phyloP scores from a whole-genome alignment of 2,329 filamentous ascomycete species.

The Xylariaceae sp. region DNA sequence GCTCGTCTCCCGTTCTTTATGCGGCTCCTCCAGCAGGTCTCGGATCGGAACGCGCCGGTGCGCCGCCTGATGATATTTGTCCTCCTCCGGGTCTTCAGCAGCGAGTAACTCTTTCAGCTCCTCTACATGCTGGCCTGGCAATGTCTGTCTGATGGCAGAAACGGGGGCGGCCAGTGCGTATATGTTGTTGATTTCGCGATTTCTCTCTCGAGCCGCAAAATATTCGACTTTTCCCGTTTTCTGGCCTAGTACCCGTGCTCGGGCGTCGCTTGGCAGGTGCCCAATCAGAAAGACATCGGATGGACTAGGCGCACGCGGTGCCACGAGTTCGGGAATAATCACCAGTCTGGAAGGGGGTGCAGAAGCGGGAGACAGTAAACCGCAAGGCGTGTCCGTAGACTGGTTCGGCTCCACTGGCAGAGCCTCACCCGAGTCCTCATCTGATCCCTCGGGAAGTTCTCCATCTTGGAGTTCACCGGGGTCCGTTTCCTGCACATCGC shows the following conservation, averaged over 20 bases:
- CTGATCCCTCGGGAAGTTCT: too few species aligned
- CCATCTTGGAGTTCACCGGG: too few species aligned
- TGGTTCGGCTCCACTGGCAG: too few species aligned
- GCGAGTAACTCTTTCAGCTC: background rate
- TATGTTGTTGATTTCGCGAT: slow-evolving; percentile 22
- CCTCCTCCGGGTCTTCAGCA: too few species aligned
- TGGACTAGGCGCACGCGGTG: slow-evolving; percentile 27
- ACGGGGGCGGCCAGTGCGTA: slow-evolving; percentile 9
- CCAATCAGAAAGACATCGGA: slow-evolving; percentile 28
- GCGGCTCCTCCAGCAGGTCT: background rate
- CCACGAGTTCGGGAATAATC: background rate
- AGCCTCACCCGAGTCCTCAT: too few species aligned
- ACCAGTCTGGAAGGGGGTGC: too few species aligned
- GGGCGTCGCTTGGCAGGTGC: slow-evolving; percentile 18
- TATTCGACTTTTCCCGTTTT: slow-evolving; percentile 36
- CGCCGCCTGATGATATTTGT: background rate
- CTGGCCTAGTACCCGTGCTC: slow-evolving; percentile 31
- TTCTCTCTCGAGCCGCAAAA: slow-evolving; percentile 37
- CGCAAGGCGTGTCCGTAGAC: too few species aligned
- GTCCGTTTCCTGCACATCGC: too few species aligned
- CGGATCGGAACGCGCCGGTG: background rate
- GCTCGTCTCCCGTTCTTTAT: background rate
- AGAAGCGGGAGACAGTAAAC: too few species aligned
- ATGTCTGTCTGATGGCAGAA: slow-evolving; percentile 18
- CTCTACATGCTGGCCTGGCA: slow-evolving; percentile 3